Evolutionary conservation across 2,329 filamentous ascomycete genomes (phyloP).

Genomic region (Neonectria coccinea): DNA sequence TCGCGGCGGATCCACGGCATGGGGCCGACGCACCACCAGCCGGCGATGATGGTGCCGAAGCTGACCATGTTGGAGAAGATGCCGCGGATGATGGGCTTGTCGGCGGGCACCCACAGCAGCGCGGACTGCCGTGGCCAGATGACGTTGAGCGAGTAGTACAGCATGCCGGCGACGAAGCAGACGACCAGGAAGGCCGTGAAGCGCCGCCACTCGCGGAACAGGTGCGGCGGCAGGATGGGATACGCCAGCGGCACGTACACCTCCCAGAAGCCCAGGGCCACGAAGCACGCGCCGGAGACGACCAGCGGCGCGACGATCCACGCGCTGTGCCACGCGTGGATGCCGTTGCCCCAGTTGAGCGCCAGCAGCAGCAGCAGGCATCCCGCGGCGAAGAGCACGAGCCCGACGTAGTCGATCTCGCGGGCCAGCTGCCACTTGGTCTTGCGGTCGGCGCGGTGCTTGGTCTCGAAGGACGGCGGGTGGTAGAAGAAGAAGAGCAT

Average conservation of each 20-base stretch:
- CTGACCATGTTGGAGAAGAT: constrained; percentile 42
- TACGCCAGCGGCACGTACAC: constrained; percentile 35
- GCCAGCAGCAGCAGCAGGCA: constrained; percentile 34
- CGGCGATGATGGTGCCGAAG: constrained; percentile 39
- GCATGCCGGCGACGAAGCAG: constrained; percentile 41
- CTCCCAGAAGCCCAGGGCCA: constrained; percentile 34
- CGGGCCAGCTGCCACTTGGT: constrained; percentile 37
- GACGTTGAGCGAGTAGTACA: constrained; percentile 40
- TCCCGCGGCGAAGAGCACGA: constrained; percentile 30
- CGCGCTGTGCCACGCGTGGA: constrained; percentile 41
- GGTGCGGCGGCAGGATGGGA: constrained; percentile 40
- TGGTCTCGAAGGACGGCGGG: constrained; percentile 51
- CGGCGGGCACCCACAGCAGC: constrained; percentile 40
- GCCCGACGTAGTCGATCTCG: constrained; percentile 35
- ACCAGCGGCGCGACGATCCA: constrained; percentile 41
- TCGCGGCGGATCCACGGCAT: constrained; percentile 45
- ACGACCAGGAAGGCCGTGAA: constrained; percentile 33
- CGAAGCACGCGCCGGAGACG: constrained; percentile 37
- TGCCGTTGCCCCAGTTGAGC: constrained; percentile 40
- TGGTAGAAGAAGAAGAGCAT: constrained; percentile 50
- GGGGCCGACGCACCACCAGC: constrained; percentile 43
- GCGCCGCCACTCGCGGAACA: constrained; percentile 42
- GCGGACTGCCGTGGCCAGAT: constrained; percentile 44
- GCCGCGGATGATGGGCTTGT: constrained; percentile 41
- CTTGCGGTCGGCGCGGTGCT: constrained; percentile 42